Conservation (phyloP, 208 protist genomes). For the Wallacemonas sp. region DNA sequence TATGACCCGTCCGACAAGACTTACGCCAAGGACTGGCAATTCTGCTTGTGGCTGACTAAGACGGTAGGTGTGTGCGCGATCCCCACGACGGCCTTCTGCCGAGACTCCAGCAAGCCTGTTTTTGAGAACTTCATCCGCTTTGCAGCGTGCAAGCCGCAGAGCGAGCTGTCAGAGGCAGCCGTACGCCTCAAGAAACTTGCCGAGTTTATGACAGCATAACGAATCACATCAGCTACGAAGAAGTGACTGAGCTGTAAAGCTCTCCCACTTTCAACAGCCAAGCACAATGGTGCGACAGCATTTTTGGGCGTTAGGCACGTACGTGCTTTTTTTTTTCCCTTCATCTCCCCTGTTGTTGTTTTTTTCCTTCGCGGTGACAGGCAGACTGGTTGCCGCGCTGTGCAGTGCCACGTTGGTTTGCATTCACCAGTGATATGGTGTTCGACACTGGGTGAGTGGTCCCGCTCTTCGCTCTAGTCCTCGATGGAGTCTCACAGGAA, state of each 20-base stretch:
- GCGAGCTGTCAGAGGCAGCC: slow-evolving; percentile 39
- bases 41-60: slow-evolving; percentile 88
- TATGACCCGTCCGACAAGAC: slow-evolving; percentile 45
- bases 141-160: slow-evolving; percentile 87
- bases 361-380: not conserved
- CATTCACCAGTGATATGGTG: too few species aligned
- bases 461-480: too few species aligned
- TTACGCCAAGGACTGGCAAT: slow-evolving; percentile 77
- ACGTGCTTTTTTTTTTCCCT: not conserved
- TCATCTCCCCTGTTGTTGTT: not conserved
- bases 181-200: slow-evolving; percentile 52
- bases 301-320: too few species aligned
- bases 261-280: not conserved
- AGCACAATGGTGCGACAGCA: too few species aligned
- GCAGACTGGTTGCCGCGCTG: too few species aligned
- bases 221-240: not conserved
- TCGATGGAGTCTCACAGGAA: too few species aligned
- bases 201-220: slow-evolving; percentile 25
- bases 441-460: too few species aligned
- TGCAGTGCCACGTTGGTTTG: too few species aligned
- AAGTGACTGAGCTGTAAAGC: not conserved
- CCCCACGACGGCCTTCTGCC: slow-evolving; percentile 81
- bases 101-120: slow-evolving; percentile 30
- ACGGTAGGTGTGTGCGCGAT: slow-evolving; percentile 86
- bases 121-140: slow-evolving; percentile 83